These are phyloP conservation scores for Butyriboletus loyo DNA, from an alignment of 768 basidiomycete genomes.

Conservation along the genomic window DNA sequence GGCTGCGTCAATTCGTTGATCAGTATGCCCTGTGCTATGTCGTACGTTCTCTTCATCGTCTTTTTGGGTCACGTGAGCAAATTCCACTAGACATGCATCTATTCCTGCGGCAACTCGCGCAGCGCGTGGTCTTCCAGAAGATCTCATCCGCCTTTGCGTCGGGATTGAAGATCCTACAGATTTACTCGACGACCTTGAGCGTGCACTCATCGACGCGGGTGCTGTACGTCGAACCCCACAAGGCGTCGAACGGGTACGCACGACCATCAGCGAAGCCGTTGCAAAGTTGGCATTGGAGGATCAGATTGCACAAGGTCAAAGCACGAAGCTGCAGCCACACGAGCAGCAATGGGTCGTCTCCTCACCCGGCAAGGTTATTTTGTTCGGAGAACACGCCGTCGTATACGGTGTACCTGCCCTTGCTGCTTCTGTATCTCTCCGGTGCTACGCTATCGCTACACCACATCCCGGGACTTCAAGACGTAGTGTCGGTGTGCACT, in stretches of 20 bases:
- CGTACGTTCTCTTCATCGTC: constrained; percentile 57
- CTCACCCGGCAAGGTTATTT: constrained; percentile 95
- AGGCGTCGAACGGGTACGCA: constrained; percentile 40
- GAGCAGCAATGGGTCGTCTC: constrained; percentile 81
- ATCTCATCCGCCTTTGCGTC: constrained; percentile 95
- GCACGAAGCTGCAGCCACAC: constrained; percentile 11
- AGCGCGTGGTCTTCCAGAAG: constrained; percentile 96
- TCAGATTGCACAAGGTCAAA: constrained; percentile 8
- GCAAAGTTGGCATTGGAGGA: constrained; percentile 54
- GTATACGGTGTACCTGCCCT: constrained; percentile 98
- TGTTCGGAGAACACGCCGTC: constrained; percentile 98
- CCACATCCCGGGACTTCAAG: constrained; percentile 59
- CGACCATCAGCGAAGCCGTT: constrained; percentile 61
- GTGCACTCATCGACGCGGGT: constrained; percentile 87
- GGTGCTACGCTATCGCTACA: constrained; percentile 85
- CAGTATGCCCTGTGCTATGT: constrained; percentile 99
- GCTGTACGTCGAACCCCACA: constrained; percentile 63
- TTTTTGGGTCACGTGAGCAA: neutral
- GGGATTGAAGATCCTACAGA: constrained; percentile 96
- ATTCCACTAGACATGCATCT: constrained; percentile 73
- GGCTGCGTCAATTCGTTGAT: constrained; percentile 98
- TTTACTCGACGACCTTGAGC: constrained; percentile 92
- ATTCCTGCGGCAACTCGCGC: constrained; percentile 95
- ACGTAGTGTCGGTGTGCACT: constrained; percentile 55
- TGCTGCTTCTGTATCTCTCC: constrained; percentile 91